Base-by-base conservation (phyloP, 202 grass and related monocot species). In the Dendrocalamus latiflorus region DNA sequence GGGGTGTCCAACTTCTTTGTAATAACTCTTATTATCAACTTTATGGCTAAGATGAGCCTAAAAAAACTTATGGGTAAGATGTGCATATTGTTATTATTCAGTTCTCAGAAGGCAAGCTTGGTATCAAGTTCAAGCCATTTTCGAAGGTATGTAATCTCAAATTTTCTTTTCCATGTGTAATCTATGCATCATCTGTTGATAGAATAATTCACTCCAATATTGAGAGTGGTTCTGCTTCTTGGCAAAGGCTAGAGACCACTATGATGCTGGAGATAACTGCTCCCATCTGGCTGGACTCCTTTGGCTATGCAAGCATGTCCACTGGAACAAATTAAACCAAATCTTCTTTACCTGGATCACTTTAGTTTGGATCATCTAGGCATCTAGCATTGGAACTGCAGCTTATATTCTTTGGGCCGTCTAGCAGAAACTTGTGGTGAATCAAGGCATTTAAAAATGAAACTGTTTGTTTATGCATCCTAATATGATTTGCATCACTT, bases 31-130 rank as follows among this genome's bases (percentile, higher is more conserved):
- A 25, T 50, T 20, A 57, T 51, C 28, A 65, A 42, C 37, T 58
- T 81, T 30, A 59, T 80, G 50, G 65, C 17, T 80, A 80, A 37
- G 42, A 16, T 9, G 60, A 36, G 30, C 15, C 8, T 18, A 6
- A 16, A 34, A 9, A 38, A 37, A 0, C 53, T 62, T 78, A 43
- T 30, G 25, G 45, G 39, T 81, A 69, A 83, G 20, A 13, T 25
- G 0, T 79, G 53, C 21, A 75, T 80, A 41, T 39, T 89, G 43
- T 75, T 38, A 45, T 74, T 79, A 48, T 77, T 21, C 72, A 98
- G 95, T 98, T 98, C 73, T 93, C 95, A 68, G 91, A 91, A 70
- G 93, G 96, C 49, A 95, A 95, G 70, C 91, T 98, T 81, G 96
- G 91, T 58, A 55, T 93, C 65, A 95, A 98, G 80, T 95, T 98